Percentiles rank a stretch among this genome's conserved stretches.
Evolutionary conservation across 805 yeast species (phyloP).

Genomic region (Monosporozyma yasuniensis): DNA sequence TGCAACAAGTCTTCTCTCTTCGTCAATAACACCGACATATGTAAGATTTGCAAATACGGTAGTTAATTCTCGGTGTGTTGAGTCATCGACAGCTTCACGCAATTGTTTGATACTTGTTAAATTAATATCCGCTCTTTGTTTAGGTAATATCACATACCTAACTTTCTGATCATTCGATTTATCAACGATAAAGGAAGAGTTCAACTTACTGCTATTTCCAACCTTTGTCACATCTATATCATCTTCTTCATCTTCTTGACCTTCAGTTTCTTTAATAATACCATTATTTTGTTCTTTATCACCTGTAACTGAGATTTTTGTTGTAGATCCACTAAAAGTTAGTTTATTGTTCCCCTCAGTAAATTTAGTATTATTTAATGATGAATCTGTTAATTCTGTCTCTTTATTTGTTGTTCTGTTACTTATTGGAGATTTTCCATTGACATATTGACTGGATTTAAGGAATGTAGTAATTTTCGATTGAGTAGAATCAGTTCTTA

Average conservation of each 20-base stretch:
- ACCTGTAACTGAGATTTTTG: not conserved
- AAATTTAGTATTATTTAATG: not conserved
- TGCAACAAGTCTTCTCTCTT: conserved; percentile 59
- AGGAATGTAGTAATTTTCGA: conserved; percentile 25
- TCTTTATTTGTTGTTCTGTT: not conserved
- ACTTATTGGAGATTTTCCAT: not conserved
- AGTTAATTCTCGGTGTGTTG: conserved; percentile 47
- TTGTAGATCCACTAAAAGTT: not conserved
- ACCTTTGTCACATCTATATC: not conserved
- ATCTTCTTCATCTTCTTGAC: conserved; percentile 4
- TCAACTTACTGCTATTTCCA: not conserved
- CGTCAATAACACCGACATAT: conserved; percentile 79
- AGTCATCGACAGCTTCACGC: conserved; percentile 39
- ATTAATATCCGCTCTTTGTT: conserved; percentile 35
- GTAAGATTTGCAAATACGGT: conserved; percentile 59
- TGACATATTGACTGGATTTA: conserved; percentile 7
- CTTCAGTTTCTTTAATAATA: not conserved
- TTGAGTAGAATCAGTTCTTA: conserved; percentile 29
- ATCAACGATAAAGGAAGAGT: not conserved
- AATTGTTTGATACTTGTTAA: conserved; percentile 54
- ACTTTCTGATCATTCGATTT: not conserved
- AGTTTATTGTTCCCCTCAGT: not conserved
- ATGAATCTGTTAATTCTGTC: not conserved
- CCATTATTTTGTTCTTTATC: not conserved
- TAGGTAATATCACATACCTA: conserved; percentile 14